Base-by-base conservation (phyloP, 2,329 filamentous ascomycete genomes). In the Allantophomopsis lycopodina region DNA sequence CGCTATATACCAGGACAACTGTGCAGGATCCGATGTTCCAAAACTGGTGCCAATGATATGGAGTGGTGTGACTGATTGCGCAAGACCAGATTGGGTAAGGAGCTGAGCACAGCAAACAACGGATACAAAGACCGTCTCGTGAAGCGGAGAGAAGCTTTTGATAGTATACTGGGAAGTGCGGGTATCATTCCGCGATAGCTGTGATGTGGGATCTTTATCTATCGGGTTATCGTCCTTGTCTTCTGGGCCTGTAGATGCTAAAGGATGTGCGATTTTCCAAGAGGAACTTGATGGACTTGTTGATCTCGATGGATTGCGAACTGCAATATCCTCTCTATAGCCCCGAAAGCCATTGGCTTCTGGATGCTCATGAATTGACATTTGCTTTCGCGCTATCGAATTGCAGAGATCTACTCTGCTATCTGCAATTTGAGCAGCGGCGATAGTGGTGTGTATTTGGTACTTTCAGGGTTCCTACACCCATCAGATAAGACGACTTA, bases 1-100 rank as follows among this genome's bases (percentile, higher is more conserved):
- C 1, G 71, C 71, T 10, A 72, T 61, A 37, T 69, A 65, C 71
- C 74, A 77, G 32, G 62, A 64, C 12, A 74, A 55, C 13, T 64
- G 53, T 7, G 63, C 64, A 0, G 58, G 53, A 2, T 63, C 59
- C 4, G 50, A 58, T 35, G 66, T 54, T 13, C 57, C 56, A 44
- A 74, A 73, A 36, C 56, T 60, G 11, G 51, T 46, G 14, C 65
- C 68, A 39, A 75, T 68, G 28, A 65, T 60, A 37, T 56, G 57
- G 1, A 72, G 55, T 7, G 70, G 65, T 7, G 68, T 59, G 23
- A 76, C 54, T 2, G 60, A 60, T 43, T 66, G 60, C 3, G 60
- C 63, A 4, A 73, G 59, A n/a, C 62, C 63, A 0, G 61, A 60
- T 45, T 69, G 63, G 23, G 65, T 68, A 44, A 66, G 59, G 36